phyloP scores from a whole-genome alignment of 1,139 yeast genomes.

The Zygoascus hellenicus region DNA sequence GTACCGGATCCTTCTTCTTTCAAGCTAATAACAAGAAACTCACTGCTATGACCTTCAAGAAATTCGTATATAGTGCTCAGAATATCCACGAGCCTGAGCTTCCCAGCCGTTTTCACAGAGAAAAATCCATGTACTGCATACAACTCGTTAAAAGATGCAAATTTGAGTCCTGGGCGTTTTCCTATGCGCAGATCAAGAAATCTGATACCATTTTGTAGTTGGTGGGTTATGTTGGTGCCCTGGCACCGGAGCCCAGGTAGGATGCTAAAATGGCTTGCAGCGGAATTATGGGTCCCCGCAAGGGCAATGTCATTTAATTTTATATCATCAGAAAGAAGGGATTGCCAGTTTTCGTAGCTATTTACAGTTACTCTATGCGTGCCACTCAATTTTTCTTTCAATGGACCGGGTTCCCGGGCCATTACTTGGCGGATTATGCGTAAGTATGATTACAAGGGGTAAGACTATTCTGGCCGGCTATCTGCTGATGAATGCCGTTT shows the following conservation, averaged over 20 bases:
- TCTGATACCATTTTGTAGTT: constrained; percentile 66
- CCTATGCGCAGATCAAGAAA: constrained; percentile 67
- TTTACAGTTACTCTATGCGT: too few relatives aligned
- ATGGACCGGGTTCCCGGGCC: too few relatives aligned
- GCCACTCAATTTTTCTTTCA: too few relatives aligned
- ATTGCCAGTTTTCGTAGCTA: constrained; percentile 44
- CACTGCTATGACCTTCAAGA: constrained; percentile 48
- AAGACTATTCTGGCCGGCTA: too few relatives aligned
- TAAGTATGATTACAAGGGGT: too few relatives aligned
- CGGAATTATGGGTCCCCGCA: constrained; percentile 80
- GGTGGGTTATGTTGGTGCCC: constrained; percentile 53
- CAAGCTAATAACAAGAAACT: constrained; percentile 60
- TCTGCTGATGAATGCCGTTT: too few relatives aligned
- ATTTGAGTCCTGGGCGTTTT: constrained; percentile 43
- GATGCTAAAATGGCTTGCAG: constrained; percentile 66
- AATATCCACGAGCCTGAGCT: constrained; percentile 45
- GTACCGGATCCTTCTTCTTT: constrained; percentile 69
- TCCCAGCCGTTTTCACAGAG: constrained; percentile 61
- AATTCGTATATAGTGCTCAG: constrained; percentile 57
- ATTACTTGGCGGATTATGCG: too few relatives aligned
- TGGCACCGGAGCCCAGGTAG: constrained; percentile 74
- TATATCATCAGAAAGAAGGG: constrained; percentile 48
- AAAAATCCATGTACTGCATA: constrained; percentile 72
- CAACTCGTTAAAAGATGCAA: constrained; percentile 41
- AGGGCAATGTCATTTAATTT: constrained; percentile 51